Conservation (phyloP, 208 protist species). For the Trypanosoma theileri region DNA sequence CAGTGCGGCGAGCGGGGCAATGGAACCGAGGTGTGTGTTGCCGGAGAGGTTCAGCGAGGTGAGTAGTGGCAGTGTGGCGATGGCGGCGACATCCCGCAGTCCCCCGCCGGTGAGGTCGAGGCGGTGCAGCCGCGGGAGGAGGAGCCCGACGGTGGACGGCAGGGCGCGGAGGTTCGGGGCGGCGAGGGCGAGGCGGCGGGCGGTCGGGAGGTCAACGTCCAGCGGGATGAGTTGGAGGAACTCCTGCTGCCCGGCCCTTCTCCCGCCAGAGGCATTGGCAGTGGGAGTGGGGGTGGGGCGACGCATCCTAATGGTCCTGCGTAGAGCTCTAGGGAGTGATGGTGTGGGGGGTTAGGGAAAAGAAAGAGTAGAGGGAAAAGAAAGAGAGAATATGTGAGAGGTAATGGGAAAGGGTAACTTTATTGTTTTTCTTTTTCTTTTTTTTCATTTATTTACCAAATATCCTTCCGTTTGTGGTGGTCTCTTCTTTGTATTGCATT, state of each 20-base stretch:
- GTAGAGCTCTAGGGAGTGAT: too few species aligned
- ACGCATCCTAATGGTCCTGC: too few species aligned
- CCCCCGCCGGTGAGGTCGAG: slow-evolving; percentile 71
- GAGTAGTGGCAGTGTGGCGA: slow-evolving; percentile 52
- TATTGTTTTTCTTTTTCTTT: too few species aligned
- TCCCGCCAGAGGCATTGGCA: too few species aligned
- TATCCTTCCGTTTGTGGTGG: too few species aligned
- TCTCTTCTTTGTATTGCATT: too few species aligned
- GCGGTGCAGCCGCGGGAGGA: slow-evolving; percentile 65
- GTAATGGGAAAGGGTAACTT: too few species aligned
- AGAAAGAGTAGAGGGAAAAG: too few species aligned
- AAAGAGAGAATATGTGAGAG: too few species aligned
- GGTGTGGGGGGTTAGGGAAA: too few species aligned
- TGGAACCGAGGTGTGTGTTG: slow-evolving; percentile 43
- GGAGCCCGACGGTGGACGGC: slow-evolving; percentile 42
- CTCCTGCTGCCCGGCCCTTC: slow-evolving; percentile 19
- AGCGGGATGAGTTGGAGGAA: slow-evolving; percentile 75
- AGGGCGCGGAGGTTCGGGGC: slow-evolving; percentile 46
- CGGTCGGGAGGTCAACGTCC: slow-evolving; percentile 69
- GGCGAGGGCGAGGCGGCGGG: slow-evolving; percentile 49
- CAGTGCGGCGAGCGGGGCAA: slow-evolving; percentile 44
- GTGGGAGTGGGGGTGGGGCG: too few species aligned
- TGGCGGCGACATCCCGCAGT: slow-evolving; percentile 43
- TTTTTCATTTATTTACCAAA: too few species aligned
- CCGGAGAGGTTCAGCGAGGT: slow-evolving; percentile 66